Evolutionary conservation across 768 basidiomycete genomes (phyloP).

Genomic region (Suillus cothurnatus): DNA sequence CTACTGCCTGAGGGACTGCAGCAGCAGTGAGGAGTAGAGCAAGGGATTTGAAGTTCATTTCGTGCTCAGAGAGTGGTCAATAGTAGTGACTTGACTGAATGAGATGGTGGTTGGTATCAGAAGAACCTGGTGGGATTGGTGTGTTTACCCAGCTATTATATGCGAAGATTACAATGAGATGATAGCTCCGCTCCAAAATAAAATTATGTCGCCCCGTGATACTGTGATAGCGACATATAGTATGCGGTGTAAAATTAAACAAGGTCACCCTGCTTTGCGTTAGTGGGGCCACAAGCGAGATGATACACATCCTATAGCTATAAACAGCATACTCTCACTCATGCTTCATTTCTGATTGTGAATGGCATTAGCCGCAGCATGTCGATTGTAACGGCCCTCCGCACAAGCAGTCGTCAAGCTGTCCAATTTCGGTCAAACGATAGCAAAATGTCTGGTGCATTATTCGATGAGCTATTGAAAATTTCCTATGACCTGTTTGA

Average conservation of each 20-base stretch:
- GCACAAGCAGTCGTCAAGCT: neutral
- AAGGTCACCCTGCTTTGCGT: neutral
- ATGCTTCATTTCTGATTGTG: neutral
- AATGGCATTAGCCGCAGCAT: neutral
- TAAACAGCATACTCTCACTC: neutral
- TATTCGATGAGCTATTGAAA: neutral
- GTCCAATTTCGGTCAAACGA: neutral
- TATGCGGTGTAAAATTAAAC: neutral
- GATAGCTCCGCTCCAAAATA: neutral
- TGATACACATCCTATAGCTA: neutral
- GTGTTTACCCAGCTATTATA: neutral
- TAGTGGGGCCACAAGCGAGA: neutral
- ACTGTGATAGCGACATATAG: no score
- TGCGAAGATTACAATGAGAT: neutral
- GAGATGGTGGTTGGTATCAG: neutral
- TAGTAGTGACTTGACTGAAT: neutral
- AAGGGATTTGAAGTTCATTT: constrained; percentile 30
- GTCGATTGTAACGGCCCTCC: neutral
- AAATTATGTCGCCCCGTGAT: neutral
- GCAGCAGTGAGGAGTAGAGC: constrained; percentile 18
- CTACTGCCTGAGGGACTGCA: constrained; percentile 6
- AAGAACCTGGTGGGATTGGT: neutral
- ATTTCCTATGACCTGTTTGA: neutral
- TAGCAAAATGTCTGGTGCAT: neutral
- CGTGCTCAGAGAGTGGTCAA: no score